A percentile compares a stretch with the other conserved stretches of the same genome.
These are phyloP conservation scores for Verticillium albo-atrum DNA, from an alignment of 2,329 filamentous ascomycete species.

Conservation along the genomic window DNA sequence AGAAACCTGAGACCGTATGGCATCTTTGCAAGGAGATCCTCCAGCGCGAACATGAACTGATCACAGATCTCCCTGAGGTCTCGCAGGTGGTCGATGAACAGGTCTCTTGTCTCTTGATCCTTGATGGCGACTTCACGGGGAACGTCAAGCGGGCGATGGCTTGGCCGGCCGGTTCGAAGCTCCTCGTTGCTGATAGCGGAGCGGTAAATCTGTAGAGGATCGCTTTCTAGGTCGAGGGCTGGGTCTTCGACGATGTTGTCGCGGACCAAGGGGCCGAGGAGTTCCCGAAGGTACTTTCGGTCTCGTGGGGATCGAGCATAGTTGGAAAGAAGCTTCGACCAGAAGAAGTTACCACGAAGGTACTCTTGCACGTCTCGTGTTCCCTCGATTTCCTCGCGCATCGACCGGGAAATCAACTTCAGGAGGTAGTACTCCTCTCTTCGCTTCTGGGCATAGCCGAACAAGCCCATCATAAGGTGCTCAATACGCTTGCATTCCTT, in stretches of 20 bases:
- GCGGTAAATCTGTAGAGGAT: slow-evolving; percentile 94
- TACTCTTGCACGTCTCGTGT: slow-evolving; percentile 76
- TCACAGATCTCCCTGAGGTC: slow-evolving; percentile 93
- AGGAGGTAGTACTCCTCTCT: slow-evolving; percentile 95
- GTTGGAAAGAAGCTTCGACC: slow-evolving; percentile 78
- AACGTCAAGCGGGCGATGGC: slow-evolving; percentile 76
- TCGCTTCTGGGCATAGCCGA: slow-evolving; percentile 94
- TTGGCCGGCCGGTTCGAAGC: slow-evolving; percentile 81
- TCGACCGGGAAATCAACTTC: slow-evolving; percentile 78
- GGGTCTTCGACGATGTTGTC: slow-evolving; percentile 93
- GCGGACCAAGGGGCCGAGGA: slow-evolving; percentile 79
- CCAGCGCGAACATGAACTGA: slow-evolving; percentile 76
- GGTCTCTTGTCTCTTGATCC: slow-evolving; percentile 84
- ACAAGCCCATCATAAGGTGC: slow-evolving; percentile 91
- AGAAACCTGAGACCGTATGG: slow-evolving; percentile 90
- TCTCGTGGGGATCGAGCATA: slow-evolving; percentile 90
- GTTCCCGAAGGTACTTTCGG: slow-evolving; percentile 83
- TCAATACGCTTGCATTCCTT: slow-evolving; percentile 92
- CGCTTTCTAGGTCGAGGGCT: slow-evolving; percentile 87
- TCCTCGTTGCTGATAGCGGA: slow-evolving; percentile 97
- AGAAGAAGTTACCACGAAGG: slow-evolving; percentile 86
- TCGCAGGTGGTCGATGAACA: slow-evolving; percentile 91
- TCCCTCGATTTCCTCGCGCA: slow-evolving; percentile 79
- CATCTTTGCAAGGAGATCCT: slow-evolving; percentile 82
- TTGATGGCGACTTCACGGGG: slow-evolving; percentile 92